phyloP scores from a whole-genome alignment of 192 early-diverging fungal genomes.

The Gonapodya prolifera region DNA sequence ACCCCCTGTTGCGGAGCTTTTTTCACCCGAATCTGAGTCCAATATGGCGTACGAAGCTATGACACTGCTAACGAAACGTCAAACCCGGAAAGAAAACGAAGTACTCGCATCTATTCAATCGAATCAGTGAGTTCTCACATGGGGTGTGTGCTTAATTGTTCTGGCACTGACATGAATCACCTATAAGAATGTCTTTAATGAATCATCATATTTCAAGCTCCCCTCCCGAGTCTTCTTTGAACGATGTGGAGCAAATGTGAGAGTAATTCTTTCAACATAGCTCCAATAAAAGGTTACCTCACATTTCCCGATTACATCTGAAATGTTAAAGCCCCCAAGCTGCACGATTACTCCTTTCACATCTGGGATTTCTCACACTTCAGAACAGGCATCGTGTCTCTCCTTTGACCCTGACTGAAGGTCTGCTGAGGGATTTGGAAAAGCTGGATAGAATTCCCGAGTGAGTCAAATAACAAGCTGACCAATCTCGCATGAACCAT shows the following conservation, averaged over 20 bases:
- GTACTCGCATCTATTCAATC: not conserved
- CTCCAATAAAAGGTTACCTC: too few relatives aligned
- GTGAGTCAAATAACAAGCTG: slow-evolving; percentile 21
- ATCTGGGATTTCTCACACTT: slow-evolving; percentile 47
- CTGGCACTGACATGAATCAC: not conserved
- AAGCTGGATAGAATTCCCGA: slow-evolving; percentile 51
- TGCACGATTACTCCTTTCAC: slow-evolving; percentile 48
- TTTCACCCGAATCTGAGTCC: not conserved
- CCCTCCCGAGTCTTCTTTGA: too few relatives aligned
- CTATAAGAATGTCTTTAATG: not conserved
- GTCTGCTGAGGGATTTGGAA: slow-evolving; percentile 45
- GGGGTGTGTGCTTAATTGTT: not conserved
- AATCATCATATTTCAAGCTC: not conserved
- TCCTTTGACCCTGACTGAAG: slow-evolving; percentile 51
- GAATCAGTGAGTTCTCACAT: not conserved
- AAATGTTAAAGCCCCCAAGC: slow-evolving; percentile 26
- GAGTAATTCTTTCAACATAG: too few relatives aligned
- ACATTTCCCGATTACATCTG: too few relatives aligned
- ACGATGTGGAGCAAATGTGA: too few relatives aligned
- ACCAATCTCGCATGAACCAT: not conserved
- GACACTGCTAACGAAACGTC: not conserved
- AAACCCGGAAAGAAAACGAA: not conserved
- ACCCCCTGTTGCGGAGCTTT: not conserved
- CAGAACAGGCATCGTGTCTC: slow-evolving; percentile 44
- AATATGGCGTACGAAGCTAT: not conserved